Conservation (phyloP, 2,329 filamentous ascomycete species). For the Helminthosporium solani region DNA sequence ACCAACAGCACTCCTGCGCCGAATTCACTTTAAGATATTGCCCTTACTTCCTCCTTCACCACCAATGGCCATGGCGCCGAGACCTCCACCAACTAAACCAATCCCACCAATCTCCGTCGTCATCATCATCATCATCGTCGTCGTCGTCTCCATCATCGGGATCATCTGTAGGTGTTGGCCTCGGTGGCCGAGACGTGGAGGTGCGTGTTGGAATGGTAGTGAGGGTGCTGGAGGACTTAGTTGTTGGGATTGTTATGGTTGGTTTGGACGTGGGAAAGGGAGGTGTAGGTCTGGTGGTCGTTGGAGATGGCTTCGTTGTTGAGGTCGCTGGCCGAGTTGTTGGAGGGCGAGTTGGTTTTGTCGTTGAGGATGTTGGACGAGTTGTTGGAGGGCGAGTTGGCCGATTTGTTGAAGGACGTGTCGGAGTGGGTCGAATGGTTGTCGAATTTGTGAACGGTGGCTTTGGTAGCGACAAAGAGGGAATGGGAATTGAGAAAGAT, state of each 20-base stretch:
- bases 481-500: not conserved
- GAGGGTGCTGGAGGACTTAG: not conserved
- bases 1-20: too few relatives aligned
- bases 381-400: not conserved
- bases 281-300: not conserved
- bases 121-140: not conserved
- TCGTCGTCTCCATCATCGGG: not conserved
- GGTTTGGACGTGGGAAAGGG: not conserved
- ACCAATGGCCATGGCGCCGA: not conserved
- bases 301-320: not conserved
- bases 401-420: too few relatives aligned
- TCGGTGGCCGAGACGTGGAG: not conserved
- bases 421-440: too few relatives aligned
- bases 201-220: not conserved
- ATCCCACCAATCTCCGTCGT: not conserved
- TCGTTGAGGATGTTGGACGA: not conserved
- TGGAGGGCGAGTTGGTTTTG: too few relatives aligned
- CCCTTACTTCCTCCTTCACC: not conserved
- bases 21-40: too few relatives aligned
- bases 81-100: not conserved
- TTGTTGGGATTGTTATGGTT: not conserved
- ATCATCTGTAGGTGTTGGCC: not conserved
- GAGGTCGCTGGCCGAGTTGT: too few relatives aligned
- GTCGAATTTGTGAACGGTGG: not conserved
- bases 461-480: not conserved